These are phyloP conservation scores for Lecanicillium sp. DNA, from an alignment of 2,329 filamentous ascomycete genomes.

Conservation along the genomic window DNA sequence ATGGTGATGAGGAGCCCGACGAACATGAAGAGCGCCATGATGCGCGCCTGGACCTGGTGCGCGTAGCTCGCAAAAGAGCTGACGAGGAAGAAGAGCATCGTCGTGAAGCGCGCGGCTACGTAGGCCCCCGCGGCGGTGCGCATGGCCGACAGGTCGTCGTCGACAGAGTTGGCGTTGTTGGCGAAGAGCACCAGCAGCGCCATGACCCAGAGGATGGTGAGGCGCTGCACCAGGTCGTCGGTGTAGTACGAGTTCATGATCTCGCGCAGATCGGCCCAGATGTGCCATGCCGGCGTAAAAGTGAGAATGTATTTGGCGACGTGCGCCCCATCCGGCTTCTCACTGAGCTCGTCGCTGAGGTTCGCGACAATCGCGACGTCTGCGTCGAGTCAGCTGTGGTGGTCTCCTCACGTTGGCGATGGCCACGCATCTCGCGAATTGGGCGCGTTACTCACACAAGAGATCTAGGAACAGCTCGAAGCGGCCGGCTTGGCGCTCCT, in stretches of 20 bases:
- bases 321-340: constrained; percentile 36
- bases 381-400: constrained; percentile 8
- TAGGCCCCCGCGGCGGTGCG: constrained; percentile 41
- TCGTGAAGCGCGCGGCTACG: constrained; percentile 37
- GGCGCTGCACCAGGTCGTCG: constrained; percentile 41
- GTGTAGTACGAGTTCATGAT: constrained; percentile 49
- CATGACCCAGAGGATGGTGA: constrained; percentile 46
- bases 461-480: constrained; percentile 47
- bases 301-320: constrained; percentile 44
- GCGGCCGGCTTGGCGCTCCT: constrained; percentile 38
- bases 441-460: constrained; percentile 28
- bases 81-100: constrained; percentile 33
- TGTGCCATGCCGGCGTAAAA: constrained; percentile 43
- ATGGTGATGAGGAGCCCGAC: constrained; percentile 36
- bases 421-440: neutral
- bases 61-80: constrained; percentile 42
- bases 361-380: constrained; percentile 44
- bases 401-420: neutral
- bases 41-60: constrained; percentile 39
- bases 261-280: constrained; percentile 44
- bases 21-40: constrained; percentile 37
- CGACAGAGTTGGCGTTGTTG: constrained; percentile 40
- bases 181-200: constrained; percentile 41
- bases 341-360: constrained; percentile 42
- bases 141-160: constrained; percentile 38